Percentiles rank a stretch among this genome's conserved stretches.
These are phyloP conservation scores for Sporothrix brasiliensis DNA, from an alignment of 2,329 filamentous ascomycete genomes.

Conservation along the genomic window DNA sequence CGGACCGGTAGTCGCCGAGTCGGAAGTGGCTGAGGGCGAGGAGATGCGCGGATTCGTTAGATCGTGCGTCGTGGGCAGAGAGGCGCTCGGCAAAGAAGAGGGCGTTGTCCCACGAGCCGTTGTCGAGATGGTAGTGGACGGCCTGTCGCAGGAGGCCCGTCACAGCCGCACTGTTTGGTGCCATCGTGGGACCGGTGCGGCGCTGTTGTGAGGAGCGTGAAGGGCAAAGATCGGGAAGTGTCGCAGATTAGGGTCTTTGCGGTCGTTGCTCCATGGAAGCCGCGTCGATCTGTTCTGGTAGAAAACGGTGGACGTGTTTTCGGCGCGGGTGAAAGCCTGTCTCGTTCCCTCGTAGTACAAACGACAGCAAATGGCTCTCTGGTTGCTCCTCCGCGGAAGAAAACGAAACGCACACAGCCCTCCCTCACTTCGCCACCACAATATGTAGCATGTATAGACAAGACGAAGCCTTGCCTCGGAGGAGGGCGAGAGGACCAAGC, in stretches of 20 bases:
- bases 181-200: conserved; percentile 48
- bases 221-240: neutral
- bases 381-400: neutral
- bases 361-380: neutral
- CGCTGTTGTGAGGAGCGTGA: neutral
- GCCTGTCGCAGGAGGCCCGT: conserved; percentile 60
- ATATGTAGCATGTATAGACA: neutral
- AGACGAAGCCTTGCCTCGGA: neutral
- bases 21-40: conserved; percentile 83
- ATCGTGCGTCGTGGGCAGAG: conserved; percentile 78
- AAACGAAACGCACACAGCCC: conserved; percentile 10
- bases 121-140: conserved; percentile 77
- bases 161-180: conserved; percentile 55
- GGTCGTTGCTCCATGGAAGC: conserved; percentile 35
- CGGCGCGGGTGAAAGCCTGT: neutral
- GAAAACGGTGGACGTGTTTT: conserved; percentile 3
- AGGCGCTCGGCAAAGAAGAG: conserved; percentile 91
- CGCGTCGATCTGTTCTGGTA: neutral
- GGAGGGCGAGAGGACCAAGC: neutral
- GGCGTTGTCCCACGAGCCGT: conserved; percentile 84
- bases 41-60: conserved; percentile 78
- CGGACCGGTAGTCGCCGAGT: conserved; percentile 79
- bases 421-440: conserved; percentile 3
- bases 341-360: conserved; percentile 3
- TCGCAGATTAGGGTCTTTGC: conserved; percentile 30